Percentiles rank a stretch among this genome's conserved stretches.
phyloP scores from a whole-genome alignment of 2,329 filamentous ascomycete genomes.

The Fusarium albosuccineum region DNA sequence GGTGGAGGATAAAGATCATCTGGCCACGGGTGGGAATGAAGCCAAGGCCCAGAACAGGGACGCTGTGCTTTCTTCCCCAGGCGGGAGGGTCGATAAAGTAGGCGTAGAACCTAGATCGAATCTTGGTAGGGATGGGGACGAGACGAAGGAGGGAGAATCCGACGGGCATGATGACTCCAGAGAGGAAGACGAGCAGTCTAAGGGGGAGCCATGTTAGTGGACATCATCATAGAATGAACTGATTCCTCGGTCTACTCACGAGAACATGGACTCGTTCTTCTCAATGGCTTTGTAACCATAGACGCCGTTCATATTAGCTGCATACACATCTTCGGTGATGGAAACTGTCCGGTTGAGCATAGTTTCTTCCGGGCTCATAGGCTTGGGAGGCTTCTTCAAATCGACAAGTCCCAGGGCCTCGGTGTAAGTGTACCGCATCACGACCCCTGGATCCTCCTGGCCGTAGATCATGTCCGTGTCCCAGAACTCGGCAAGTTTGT shows the following conservation, averaged over 20 bases:
- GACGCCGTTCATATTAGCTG: conserved; percentile 28
- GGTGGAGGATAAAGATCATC: conserved; percentile 57
- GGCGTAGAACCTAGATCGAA: conserved; percentile 40
- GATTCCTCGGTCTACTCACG: too few species aligned
- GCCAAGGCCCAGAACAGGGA: conserved; percentile 42
- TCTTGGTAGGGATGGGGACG: conserved; percentile 27
- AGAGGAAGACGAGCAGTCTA: conserved; percentile 42
- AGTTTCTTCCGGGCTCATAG: neutral
- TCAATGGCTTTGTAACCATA: conserved; percentile 2
- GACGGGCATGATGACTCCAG: conserved; percentile 37
- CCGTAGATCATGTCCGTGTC: conserved; percentile 31
- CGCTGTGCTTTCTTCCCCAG: conserved; percentile 43
- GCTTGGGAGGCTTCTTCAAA: conserved; percentile 5
- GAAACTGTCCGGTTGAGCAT: conserved; percentile 36
- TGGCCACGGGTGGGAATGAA: conserved; percentile 58
- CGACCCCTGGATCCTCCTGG: conserved; percentile 2
- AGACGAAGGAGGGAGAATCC: conserved; percentile 40
- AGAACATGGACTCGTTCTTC: conserved; percentile 34
- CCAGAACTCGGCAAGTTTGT: conserved; percentile 36
- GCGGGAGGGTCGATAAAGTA: conserved; percentile 48
- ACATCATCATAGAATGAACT: too few species aligned
- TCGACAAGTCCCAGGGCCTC: conserved; percentile 34
- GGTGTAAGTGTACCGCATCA: conserved; percentile 24
- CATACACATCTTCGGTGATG: conserved; percentile 11
- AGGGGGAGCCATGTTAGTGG: too few species aligned